Base-by-base conservation (phyloP, 2,329 filamentous ascomycete species). In the Acephala macrosclerotiorum region DNA sequence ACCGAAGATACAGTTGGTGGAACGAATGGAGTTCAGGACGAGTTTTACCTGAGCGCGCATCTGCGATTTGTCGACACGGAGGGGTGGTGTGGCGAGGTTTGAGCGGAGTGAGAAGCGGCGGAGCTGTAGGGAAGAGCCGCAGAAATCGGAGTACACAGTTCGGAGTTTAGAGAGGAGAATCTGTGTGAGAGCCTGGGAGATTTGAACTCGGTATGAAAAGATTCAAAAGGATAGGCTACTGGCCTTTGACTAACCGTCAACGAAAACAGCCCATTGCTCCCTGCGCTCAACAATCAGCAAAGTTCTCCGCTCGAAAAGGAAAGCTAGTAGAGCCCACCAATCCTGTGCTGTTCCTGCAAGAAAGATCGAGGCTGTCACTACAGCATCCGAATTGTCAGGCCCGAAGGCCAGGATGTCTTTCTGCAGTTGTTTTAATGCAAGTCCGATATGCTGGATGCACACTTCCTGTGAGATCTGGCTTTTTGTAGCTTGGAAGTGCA, bases 181-280 rank as follows among this genome's bases (percentile, higher is more conserved):
- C 8, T 66, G 55, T n/a, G 63, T 56, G 14, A 71, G 47, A 18
- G 67, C 63, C 67, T 69, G 20, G 47, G 7, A 47, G 18, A 14
- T 33, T 35, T 0, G 42, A 33, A 42, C 16, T 57, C 20, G 63
- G 25, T 11, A 49, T 11, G 25, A n/a, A 8, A 4, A 7, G 22
- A n/a, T 11, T 42, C 26, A n/a, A 9, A 36, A 42, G 6, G 26
- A 59, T 11, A 3, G 7, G 12, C 4, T 5, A 20, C 45, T 11
- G 3, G 65, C 63, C 55, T 60, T 69, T 14, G 67, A 64, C 29
- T 66, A 71, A 6, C 69, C 69, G 29, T 71, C 66, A 11, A 71
- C 62, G 26, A 69, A 71, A 1, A 71, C 64, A 14, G 64, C 56
- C 64, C 67, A 70, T 59, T 71, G 64, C 2, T 67, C 64, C 69